A percentile compares a stretch with the other conserved stretches of the same genome.
Evolutionary conservation across 2,329 filamentous ascomycete genomes (phyloP).

Genomic region (Diaporthe sp.): DNA sequence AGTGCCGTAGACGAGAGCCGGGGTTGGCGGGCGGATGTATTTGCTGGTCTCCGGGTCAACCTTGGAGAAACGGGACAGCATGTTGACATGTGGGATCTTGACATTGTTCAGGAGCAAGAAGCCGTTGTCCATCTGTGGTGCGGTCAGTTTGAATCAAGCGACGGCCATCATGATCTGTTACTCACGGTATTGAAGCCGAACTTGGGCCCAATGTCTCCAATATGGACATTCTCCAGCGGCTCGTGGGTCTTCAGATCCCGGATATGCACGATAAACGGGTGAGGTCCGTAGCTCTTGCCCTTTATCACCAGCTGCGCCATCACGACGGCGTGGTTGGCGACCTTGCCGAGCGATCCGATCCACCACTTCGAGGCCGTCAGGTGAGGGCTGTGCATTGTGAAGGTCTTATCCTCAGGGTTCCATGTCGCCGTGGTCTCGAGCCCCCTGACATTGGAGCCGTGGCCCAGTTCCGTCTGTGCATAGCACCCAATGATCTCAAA

Average conservation of each 20-base stretch:
- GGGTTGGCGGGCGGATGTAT: constrained; percentile 76
- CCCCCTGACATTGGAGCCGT: constrained; percentile 82
- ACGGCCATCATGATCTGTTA: accelerated
- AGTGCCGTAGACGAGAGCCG: constrained; percentile 80
- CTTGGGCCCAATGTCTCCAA: constrained; percentile 86
- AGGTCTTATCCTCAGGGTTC: constrained; percentile 81
- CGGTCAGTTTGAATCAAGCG: background rate
- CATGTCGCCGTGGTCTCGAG: constrained; percentile 81
- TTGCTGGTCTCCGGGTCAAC: constrained; percentile 78
- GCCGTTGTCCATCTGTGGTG: constrained; percentile 78
- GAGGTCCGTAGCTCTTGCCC: constrained; percentile 79
- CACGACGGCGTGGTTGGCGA: constrained; percentile 82
- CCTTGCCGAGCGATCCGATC: constrained; percentile 83
- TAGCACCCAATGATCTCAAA: constrained; percentile 85
- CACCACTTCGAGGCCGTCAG: constrained; percentile 87
- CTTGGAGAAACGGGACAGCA: constrained; percentile 79
- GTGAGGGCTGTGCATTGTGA: constrained; percentile 80
- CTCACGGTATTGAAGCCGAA: constrained; percentile 78
- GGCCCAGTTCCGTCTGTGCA: constrained; percentile 84
- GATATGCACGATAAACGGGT: constrained; percentile 84
- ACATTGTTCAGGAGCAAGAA: constrained; percentile 83
- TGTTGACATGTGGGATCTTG: constrained; percentile 81
- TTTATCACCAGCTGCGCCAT: constrained; percentile 82
- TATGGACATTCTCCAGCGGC: constrained; percentile 77
- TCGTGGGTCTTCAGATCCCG: constrained; percentile 78